Evolutionary conservation across 768 basidiomycete species (phyloP).

Genomic region (Suillus americanus): DNA sequence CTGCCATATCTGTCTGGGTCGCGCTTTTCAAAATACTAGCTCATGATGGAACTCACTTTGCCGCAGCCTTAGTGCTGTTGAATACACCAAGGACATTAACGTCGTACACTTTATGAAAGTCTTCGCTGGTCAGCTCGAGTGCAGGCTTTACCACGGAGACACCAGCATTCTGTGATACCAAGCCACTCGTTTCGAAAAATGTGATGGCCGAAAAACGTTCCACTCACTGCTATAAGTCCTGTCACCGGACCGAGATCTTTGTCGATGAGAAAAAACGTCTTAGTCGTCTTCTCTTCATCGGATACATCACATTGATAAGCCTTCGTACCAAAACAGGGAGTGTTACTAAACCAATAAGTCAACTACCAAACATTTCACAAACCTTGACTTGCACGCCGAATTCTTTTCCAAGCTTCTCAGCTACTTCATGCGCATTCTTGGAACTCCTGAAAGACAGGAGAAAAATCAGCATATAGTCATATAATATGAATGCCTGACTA

Average conservation of each 20-base stretch:
- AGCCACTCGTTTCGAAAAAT: background rate
- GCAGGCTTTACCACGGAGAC: slow-evolving; percentile 65
- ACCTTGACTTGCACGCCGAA: slow-evolving; percentile 45
- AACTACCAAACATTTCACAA: background rate
- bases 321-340: slow-evolving; percentile 24
- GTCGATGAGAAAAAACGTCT: slow-evolving; percentile 49
- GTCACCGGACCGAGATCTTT: slow-evolving; percentile 40
- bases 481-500: background rate
- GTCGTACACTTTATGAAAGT: slow-evolving; percentile 55
- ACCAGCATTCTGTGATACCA: slow-evolving; percentile 50
- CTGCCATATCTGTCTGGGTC: slow-evolving; percentile 24
- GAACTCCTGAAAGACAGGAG: slow-evolving; percentile 36
- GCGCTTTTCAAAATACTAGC: background rate
- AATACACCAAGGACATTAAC: slow-evolving; percentile 72
- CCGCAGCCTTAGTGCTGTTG: slow-evolving; percentile 59
- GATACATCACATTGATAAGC: slow-evolving; percentile 65
- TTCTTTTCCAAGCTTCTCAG: slow-evolving; percentile 45
- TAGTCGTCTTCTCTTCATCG: slow-evolving; percentile 41
- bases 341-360: background rate
- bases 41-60: slow-evolving; percentile 39
- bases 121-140: slow-evolving; percentile 51
- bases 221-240: slow-evolving; percentile 56
- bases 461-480: background rate
- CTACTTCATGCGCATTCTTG: slow-evolving; percentile 46
- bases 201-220: rapidly evolving